Base-by-base conservation (phyloP, 2,329 filamentous ascomycete genomes). In the Aspergillus arachidicola region DNA sequence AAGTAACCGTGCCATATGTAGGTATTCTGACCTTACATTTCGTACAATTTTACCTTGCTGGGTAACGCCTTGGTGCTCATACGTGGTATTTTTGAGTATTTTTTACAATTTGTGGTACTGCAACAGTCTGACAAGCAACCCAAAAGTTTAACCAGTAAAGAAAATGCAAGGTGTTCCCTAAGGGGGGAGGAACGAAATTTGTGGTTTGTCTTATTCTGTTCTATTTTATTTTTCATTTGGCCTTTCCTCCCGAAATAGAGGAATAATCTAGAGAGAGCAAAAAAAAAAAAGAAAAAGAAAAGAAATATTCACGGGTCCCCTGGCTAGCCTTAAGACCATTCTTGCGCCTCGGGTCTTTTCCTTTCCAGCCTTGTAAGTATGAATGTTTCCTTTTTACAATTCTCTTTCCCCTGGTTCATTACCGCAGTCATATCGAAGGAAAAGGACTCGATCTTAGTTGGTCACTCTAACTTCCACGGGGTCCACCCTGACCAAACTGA, bases 391-490 rank as follows among this genome's bases (percentile, higher is more conserved):
- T 19, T 51, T 48, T 32, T 45, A 53, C 41, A 45, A 41, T 43
- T 57, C 36, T 60, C 30, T 63, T 30, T 45, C 26, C n/a, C 50
- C 54, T 55, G 34, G 36, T 58, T 57, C 43, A 56, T 26, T 56
- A 62, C 60, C 45, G 48, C 48, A 46, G 57, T 56, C 46, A 57
- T 53, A 63, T 57, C 32, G 50, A 57, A 50, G 61, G 55, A 55
- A 65, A 65, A 65, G 64, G 64, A 66, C 64, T 43, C 61, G 61
- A 57, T 48, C 51, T 59, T 60, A 43, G 65, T 67, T 65, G 65
- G 65, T 41, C 61, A 48, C 32, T 53, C 59, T 55, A 57, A 62
- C 51, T 23, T 36, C 34, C 36, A 45, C 53, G 26, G 60, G 61
- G 59, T 45, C 65, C 64, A 67, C 64, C 34, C 36, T 38, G 59